Percentiles rank a stretch among this genome's conserved stretches.
Evolutionary conservation across 2,329 filamentous ascomycete genomes (phyloP).

Genomic region (Microcyclospora tardicrescens): DNA sequence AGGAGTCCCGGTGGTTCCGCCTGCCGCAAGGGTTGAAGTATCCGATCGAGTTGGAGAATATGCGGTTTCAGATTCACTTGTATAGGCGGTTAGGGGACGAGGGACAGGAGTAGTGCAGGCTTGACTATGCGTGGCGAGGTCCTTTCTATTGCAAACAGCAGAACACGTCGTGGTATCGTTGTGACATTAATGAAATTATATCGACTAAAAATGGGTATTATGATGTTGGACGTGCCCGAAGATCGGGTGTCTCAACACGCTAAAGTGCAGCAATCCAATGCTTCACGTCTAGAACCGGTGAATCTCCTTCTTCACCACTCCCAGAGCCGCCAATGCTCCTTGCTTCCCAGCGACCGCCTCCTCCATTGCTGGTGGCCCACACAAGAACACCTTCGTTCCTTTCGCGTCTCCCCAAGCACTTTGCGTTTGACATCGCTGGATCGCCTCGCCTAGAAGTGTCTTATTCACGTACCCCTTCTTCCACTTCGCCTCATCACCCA

Average conservation of each 20-base stretch:
- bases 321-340: conserved; percentile 39
- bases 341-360: conserved; percentile 38
- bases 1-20: conserved; percentile 79
- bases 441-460: conserved; percentile 41
- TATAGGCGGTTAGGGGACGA: conserved; percentile 34
- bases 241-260: too few relatives aligned
- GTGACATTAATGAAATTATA: too few relatives aligned
- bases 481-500: conserved; percentile 27
- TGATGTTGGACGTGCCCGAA: too few relatives aligned
- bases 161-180: too few relatives aligned
- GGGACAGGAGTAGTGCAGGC: too few relatives aligned
- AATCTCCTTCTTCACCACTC: conserved; percentile 10
- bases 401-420: conserved; percentile 17
- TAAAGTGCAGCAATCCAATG: too few relatives aligned
- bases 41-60: conserved; percentile 79
- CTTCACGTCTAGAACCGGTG: conserved; percentile 3
- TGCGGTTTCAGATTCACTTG: conserved; percentile 86
- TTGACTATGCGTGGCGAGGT: too few relatives aligned
- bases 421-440: conserved; percentile 24
- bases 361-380: conserved; percentile 57
- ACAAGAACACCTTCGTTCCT: conserved; percentile 51
- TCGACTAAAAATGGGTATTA: too few relatives aligned
- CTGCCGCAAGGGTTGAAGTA: conserved; percentile 52
- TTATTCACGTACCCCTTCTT: conserved; percentile 46
- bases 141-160: too few relatives aligned